Evolutionary conservation across 2,329 filamentous ascomycete genomes (phyloP).

Genomic region (Ilyonectria robusta): DNA sequence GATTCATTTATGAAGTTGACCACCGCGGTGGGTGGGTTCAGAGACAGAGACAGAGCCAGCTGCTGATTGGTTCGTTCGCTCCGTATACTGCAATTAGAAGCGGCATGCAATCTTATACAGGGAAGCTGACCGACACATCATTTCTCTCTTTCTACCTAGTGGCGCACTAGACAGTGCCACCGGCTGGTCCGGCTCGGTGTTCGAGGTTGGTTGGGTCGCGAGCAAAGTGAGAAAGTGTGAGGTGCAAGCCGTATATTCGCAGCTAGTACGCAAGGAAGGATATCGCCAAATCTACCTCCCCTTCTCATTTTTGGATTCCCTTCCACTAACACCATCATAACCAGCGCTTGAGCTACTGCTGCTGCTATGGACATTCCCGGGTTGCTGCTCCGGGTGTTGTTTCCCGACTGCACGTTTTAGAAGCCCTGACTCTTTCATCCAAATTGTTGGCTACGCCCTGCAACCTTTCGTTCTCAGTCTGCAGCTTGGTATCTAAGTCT

Average conservation of each 20-base stretch:
- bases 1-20: slow-evolving; percentile 25
- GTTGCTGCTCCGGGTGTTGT: too few species aligned
- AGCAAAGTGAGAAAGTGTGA: too few species aligned
- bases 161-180: neutral
- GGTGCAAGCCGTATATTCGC: too few species aligned
- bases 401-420: slow-evolving; percentile 35
- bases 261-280: too few species aligned
- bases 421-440: slow-evolving; percentile 50
- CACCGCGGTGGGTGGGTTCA: neutral
- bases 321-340: too few species aligned
- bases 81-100: slow-evolving; percentile 17
- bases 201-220: too few species aligned
- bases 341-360: too few species aligned
- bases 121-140: neutral
- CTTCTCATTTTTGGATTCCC: too few species aligned
- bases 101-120: neutral
- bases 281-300: too few species aligned
- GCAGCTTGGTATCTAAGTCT: slow-evolving; percentile 46
- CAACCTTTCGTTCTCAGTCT: slow-evolving; percentile 50
- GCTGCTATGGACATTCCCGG: too few species aligned
- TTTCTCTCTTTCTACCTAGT: neutral
- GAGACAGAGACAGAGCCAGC: neutral
- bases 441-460: slow-evolving; percentile 49
- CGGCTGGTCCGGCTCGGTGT: too few species aligned
- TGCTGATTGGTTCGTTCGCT: slow-evolving; percentile 40